These are phyloP conservation scores for Acanthamoeba royreba DNA, from an alignment of 208 protist genomes.

Conservation along the genomic window DNA sequence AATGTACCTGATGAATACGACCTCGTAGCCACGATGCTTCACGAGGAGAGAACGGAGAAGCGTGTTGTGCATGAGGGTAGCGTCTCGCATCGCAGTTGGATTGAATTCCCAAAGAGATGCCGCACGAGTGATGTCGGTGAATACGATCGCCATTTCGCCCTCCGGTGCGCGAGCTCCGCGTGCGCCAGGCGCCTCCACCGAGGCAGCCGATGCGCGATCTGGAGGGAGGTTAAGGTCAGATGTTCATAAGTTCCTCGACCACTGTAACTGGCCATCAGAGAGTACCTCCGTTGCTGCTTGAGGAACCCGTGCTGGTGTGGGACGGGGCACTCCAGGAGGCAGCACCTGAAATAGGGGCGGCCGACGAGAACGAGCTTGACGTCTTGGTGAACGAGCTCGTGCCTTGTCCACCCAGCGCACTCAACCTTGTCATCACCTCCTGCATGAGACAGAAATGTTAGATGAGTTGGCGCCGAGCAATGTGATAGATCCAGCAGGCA, in stretches of 20 bases:
- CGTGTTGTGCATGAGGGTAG: not conserved
- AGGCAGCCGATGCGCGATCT: not conserved
- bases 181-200: not conserved
- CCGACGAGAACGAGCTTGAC: not conserved
- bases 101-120: conserved; percentile 8
- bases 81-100: not conserved
- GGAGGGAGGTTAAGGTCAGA: not conserved
- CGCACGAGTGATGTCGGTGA: not conserved
- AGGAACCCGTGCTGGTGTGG: not conserved
- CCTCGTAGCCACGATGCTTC: conserved; percentile 18
- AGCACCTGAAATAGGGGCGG: not conserved
- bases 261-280: no score
- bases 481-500: no score
- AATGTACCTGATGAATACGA: not conserved
- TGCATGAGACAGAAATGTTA: no score
- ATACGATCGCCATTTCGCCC: conserved; percentile 6
- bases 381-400: not conserved
- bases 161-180: not conserved
- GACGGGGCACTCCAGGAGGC: not conserved
- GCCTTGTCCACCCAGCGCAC: not conserved
- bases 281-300: no score
- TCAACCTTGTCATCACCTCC: not conserved
- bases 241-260: not conserved
- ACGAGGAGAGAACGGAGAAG: not conserved
- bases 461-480: not conserved